Base-by-base conservation (phyloP, 441 rosid species). In the Adansonia gregorii region DNA sequence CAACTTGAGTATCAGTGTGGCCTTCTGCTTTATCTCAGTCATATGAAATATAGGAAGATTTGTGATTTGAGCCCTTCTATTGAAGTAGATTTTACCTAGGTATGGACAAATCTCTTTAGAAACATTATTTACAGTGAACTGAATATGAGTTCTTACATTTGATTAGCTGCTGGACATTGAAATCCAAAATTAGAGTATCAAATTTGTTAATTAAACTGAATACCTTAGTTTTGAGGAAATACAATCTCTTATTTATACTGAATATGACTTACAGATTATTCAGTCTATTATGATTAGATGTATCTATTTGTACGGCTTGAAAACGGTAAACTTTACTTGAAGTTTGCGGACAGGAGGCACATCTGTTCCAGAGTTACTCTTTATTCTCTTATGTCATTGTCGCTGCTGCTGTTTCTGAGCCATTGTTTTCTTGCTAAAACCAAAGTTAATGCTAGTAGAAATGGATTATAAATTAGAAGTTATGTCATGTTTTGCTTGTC, bases 131-230 rank as follows among this genome's bases (percentile, higher is more conserved):
- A 14, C 56, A 52, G 56, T 52, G 56, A 22, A 59, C 65, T 22
- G 65, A 59, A 17, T 31, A 31, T 41, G 27, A 66, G 12, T 66
- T 66, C 70, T 66, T 41, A 45, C 51, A 66, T 66, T 66, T 41
- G 14, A 66, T n/a, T 41, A 66, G 24, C 70, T 41, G 70, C 14
- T 66, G 6, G 20, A 41, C 68, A 20, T 20, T 46, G 15, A 6
- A 46, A 67, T 4, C 12, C 35, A 45, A 10, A 67, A 5, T 67
- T 10, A 20, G 39, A 20, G 39, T 66, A 24, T n/a, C 19, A 63
- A 31, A 11, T 41, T n/a, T 66, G 70, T 66, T n/a, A 41, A 43
- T 65, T 65, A n/a, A 63, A 10, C 67, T 5, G 67, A 35, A 31
- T 31, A 65, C 69, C 49, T 15, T 65, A 8, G 12, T 41, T 65